These are phyloP conservation scores for Arxiozyma bovina DNA, from an alignment of 1,139 yeast species.

Conservation along the genomic window DNA sequence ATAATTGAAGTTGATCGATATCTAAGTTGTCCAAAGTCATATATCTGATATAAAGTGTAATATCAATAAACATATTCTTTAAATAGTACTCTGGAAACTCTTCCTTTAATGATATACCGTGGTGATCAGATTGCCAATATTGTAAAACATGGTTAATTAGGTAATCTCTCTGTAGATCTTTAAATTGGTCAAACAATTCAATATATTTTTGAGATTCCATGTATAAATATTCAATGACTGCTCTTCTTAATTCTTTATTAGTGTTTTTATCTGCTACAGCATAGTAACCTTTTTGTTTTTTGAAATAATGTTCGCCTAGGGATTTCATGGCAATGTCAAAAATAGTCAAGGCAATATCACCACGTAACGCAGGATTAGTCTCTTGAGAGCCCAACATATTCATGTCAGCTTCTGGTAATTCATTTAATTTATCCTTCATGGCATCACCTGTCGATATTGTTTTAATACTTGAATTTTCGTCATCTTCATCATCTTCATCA, in stretches of 20 bases:
- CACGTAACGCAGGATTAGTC: conserved; percentile 81
- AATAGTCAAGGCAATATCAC: conserved; percentile 78
- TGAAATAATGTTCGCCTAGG: conserved; percentile 29
- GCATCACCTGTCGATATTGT: conserved; percentile 46
- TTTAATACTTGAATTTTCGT: conserved; percentile 26
- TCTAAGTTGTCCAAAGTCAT: conserved; percentile 24
- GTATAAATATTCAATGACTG: conserved; percentile 33
- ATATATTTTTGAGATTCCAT: conserved; percentile 43
- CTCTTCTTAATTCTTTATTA: conserved; percentile 23
- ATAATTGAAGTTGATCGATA: conserved; percentile 53
- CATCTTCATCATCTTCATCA: conserved; percentile 31
- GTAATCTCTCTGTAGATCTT: conserved; percentile 59
- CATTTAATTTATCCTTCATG: conserved; percentile 54
- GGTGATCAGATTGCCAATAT: conserved; percentile 36
- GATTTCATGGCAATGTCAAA: conserved; percentile 64
- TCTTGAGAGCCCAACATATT: conserved; percentile 78
- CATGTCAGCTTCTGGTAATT: conserved; percentile 81
- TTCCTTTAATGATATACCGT: conserved; percentile 13
- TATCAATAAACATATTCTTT: conserved; percentile 45
- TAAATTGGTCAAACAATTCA: conserved; percentile 54
- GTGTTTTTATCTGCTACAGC: conserved; percentile 19
- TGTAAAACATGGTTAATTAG: conserved; percentile 56
- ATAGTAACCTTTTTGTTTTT: conserved; percentile 29
- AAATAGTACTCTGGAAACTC: conserved; percentile 25
- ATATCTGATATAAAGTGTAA: conserved; percentile 61